phyloP scores from a whole-genome alignment of 805 yeast species.

The Teunomyces aglyptinius region DNA sequence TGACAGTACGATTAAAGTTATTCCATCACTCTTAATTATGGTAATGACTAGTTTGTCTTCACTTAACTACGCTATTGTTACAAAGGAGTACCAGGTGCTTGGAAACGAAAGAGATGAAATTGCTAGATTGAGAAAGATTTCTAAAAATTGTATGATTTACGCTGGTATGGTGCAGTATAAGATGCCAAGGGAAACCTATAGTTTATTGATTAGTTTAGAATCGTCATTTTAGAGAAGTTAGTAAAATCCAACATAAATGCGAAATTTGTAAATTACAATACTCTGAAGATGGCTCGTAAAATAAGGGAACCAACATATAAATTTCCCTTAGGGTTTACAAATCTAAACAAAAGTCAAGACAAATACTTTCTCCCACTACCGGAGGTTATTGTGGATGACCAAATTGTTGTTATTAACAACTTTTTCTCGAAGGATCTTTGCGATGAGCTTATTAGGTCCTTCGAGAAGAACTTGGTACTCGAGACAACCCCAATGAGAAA shows the following conservation, averaged over 20 bases:
- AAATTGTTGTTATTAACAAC: conserved; percentile 40
- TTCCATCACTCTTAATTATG: conserved; percentile 77
- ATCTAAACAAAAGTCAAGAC: conserved; percentile 9
- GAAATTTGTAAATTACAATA: neutral
- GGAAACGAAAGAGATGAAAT: conserved; percentile 52
- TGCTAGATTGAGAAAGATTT: conserved; percentile 52
- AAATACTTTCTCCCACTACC: conserved; percentile 20
- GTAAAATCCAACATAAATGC: neutral
- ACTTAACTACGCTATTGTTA: conserved; percentile 45
- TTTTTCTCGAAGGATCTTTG: conserved; percentile 39
- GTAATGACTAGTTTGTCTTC: conserved; percentile 76
- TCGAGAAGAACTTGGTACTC: conserved; percentile 25
- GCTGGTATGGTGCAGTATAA: conserved; percentile 94
- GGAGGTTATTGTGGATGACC: conserved; percentile 28
- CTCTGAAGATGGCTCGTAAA: neutral
- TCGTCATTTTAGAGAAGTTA: conserved; percentile 24
- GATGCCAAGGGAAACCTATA: conserved; percentile 84
- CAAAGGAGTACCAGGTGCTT: conserved; percentile 42
- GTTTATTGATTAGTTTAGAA: conserved; percentile 66
- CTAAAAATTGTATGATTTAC: conserved; percentile 87
- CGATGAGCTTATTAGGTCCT: conserved; percentile 36
- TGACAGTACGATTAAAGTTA: conserved; percentile 70
- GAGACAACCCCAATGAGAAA: conserved; percentile 51
- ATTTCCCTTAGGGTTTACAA: conserved; percentile 17
- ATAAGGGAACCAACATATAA: conserved; percentile 10